A percentile compares a stretch with the other conserved stretches of the same genome.
phyloP scores from a whole-genome alignment of 2,329 filamentous ascomycete species.

The Colletotrichum filicis region DNA sequence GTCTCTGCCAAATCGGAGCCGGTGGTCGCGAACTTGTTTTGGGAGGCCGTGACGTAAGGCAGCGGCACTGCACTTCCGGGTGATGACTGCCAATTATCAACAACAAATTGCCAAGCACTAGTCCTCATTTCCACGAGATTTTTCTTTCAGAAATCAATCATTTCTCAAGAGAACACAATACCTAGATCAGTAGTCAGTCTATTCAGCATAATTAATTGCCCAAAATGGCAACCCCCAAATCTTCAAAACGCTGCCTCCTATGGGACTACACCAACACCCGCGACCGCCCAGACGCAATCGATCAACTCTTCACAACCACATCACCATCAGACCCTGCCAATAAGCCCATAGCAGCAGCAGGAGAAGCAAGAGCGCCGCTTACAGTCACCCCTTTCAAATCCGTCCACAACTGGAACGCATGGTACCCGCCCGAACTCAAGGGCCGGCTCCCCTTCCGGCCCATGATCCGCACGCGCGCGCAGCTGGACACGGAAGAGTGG shows the following conservation, averaged over 20 bases:
- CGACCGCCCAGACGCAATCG: constrained; percentile 46
- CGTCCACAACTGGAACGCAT: constrained; percentile 54
- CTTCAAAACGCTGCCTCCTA: constrained; percentile 50
- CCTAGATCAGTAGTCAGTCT: neutral
- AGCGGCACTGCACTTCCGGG: neutral
- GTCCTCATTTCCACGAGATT: neutral
- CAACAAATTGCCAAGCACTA: neutral
- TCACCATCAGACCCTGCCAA: no score
- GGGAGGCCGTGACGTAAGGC: neutral
- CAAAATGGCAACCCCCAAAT: neutral
- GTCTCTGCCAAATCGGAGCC: neutral
- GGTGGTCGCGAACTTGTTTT: neutral
- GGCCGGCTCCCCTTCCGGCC: constrained; percentile 51
- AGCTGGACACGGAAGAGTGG: constrained; percentile 52
- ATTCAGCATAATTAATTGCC: neutral
- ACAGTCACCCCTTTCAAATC: constrained; percentile 44
- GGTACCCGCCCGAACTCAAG: constrained; percentile 49
- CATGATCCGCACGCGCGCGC: constrained; percentile 51
- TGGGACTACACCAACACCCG: constrained; percentile 56
- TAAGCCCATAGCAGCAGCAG: neutral
- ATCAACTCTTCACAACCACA: constrained; percentile 45
- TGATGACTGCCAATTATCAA: neutral
- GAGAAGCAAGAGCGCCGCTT: neutral
- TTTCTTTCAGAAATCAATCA: neutral
- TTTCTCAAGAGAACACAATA: neutral